Evolutionary conservation across 768 basidiomycete genomes (phyloP).

Genomic region (Agaricus subrufescens): DNA sequence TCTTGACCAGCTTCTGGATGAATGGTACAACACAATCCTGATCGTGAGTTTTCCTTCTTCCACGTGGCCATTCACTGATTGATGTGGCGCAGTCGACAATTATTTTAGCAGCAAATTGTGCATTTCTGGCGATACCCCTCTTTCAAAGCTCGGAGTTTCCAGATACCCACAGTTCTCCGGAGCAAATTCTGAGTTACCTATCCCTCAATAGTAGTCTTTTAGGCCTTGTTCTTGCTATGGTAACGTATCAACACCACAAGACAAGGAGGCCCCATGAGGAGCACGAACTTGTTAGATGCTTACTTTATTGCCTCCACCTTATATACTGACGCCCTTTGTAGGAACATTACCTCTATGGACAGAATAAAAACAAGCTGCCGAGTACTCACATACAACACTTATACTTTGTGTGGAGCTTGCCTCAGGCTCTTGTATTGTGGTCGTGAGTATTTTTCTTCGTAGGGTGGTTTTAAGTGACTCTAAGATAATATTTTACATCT

Average conservation of each 20-base stretch:
- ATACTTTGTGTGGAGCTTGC: conserved; percentile 6
- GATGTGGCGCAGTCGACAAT: background rate
- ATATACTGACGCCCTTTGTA: background rate
- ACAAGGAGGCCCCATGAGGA: background rate
- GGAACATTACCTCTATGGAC: background rate
- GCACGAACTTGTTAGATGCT: background rate
- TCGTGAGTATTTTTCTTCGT: background rate
- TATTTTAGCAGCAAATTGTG: conserved; percentile 4
- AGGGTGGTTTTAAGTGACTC: background rate
- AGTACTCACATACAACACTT: background rate
- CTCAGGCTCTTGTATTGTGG: conserved; percentile 6
- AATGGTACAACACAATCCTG: conserved; percentile 1
- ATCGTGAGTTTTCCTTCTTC: background rate
- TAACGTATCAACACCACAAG: conserved; percentile 1
- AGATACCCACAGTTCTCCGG: conserved; percentile 1
- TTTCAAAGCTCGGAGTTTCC: background rate
- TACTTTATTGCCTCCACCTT: background rate
- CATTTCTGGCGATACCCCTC: conserved; percentile 6
- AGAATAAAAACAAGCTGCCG: background rate
- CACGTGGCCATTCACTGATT: background rate
- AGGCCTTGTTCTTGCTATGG: conserved; percentile 3
- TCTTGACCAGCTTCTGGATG: background rate
- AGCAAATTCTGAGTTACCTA: conserved; percentile 4
- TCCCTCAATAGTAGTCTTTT: conserved; percentile 1
- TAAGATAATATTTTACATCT: background rate